Evolutionary conservation across 2,329 filamentous ascomycete genomes (phyloP), one percentile per base, ranked within the genome.

Genomic region (Diaporthe longicolla): DNA sequence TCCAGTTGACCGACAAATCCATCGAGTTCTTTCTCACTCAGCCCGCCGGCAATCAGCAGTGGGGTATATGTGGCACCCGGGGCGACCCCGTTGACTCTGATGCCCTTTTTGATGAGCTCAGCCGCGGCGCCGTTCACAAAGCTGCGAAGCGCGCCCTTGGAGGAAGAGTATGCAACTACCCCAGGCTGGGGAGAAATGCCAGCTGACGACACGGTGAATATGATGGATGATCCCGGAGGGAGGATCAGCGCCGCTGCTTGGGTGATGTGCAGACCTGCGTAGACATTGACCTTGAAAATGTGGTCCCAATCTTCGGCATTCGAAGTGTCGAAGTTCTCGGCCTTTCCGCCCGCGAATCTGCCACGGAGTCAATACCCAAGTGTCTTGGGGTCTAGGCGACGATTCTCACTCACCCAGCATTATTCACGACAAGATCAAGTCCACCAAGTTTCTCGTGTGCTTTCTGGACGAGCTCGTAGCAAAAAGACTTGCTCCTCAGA

Each of bases 211-310:
- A 61, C 35, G 3, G 57, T 61, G 57, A 61, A 61, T 40, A 61
- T 61, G 9, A 61, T 61, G 57, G 57, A 61, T n/a, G 57, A 61
- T 9, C 35, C 57, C 17, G 57, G 57, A 43, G 57, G 35, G 19
- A 61, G 57, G 13, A 61, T 40, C 21, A 35, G 35, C 26, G 57
- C 57, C 19, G 57, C 35, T 43, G 57, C 57, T n/a, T 61, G 57
- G 35, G 57, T 61, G 57, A 61, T 61, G n/a, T 43, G 57, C 13
- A 61, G n/a, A 43, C 57, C 35, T 17, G 57, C 57, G 57, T 61
- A 61, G n/a, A 61, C 35, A 26, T 61, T 61, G 21, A 43, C 57
- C 35, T 43, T 61, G 57, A 61, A 61, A 26, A 61, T 19, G 57
- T 43, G 4, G n/a, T 61, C 57, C 57, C 57, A 61, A 19, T 24